Percentiles rank a stretch among this genome's conserved stretches.
Evolutionary conservation across 768 basidiomycete genomes (phyloP).

Genomic region (Lentinula sp.): DNA sequence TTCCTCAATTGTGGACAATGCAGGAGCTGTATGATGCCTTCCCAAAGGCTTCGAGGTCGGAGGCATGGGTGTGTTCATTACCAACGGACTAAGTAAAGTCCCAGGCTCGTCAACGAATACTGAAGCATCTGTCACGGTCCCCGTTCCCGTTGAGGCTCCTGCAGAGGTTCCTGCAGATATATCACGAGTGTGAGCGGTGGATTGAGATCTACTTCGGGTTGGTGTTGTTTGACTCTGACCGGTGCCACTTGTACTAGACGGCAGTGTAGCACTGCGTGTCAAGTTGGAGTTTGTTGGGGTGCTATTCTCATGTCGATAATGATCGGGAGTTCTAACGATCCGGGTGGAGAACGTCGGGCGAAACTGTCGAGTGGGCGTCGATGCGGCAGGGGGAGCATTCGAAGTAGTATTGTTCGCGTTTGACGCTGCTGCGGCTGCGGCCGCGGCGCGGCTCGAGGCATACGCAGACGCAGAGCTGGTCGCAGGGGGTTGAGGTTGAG

Average conservation of each 20-base stretch:
- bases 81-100: constrained; percentile 40
- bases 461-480: constrained; percentile 9
- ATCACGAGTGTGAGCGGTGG: not conserved
- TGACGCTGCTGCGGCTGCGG: not conserved
- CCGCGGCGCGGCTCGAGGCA: not conserved
- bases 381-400: not conserved
- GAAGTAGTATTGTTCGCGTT: constrained; percentile 4
- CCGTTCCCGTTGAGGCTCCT: not conserved
- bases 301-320: constrained; percentile 32
- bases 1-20: constrained; percentile 6
- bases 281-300: not conserved
- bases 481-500: not conserved
- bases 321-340: constrained; percentile 63
- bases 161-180: not conserved
- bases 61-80: constrained; percentile 29
- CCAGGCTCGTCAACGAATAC: constrained; percentile 38
- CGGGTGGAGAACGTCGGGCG: constrained; percentile 65
- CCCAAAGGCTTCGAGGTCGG: constrained; percentile 15
- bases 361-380: constrained; percentile 43
- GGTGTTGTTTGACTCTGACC: constrained; percentile 3
- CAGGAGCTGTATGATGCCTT: constrained; percentile 28
- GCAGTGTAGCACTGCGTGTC: constrained; percentile 1
- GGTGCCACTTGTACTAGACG: constrained; percentile 14
- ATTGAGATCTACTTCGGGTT: constrained; percentile 4
- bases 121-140: not conserved